A percentile compares a stretch with the other conserved stretches of the same genome.
Conservation (phyloP, 352 stramenopile genomes). For the Globisporangium ultimum region DNA sequence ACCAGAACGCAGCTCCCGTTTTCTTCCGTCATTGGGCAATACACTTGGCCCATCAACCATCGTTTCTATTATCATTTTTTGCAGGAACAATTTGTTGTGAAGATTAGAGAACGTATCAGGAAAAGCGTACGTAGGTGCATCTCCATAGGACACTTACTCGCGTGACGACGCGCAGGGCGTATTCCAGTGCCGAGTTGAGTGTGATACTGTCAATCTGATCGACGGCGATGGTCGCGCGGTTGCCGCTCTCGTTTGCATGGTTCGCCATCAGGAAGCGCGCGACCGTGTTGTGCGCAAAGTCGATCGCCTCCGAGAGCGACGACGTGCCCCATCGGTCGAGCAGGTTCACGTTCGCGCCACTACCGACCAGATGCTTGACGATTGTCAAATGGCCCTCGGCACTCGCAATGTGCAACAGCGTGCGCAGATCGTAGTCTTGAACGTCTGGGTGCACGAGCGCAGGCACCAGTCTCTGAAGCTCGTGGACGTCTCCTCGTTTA, state of each 20-base stretch:
- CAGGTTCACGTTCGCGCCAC: conserved; percentile 72
- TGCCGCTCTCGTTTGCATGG: conserved; percentile 63
- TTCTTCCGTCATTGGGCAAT: conserved; percentile 62
- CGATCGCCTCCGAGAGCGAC: conserved; percentile 63
- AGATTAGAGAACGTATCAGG: neutral
- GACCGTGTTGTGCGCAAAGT: conserved; percentile 78
- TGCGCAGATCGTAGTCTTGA: conserved; percentile 74
- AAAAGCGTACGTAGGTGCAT: neutral
- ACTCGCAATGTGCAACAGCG: conserved; percentile 69
- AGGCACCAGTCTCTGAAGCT: conserved; percentile 52
- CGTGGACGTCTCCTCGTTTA: conserved; percentile 46
- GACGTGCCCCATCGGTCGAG: conserved; percentile 79
- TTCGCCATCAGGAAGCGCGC: conserved; percentile 62
- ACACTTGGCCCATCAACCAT: conserved; percentile 75
- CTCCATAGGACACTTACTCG: conserved; percentile 22
- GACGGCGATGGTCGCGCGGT: conserved; percentile 43
- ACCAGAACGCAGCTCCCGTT: conserved; percentile 57
- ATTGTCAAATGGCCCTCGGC: conserved; percentile 58
- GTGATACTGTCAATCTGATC: conserved; percentile 63
- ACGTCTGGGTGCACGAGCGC: conserved; percentile 54
- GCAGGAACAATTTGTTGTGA: neutral
- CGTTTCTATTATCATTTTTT: conserved; percentile 28
- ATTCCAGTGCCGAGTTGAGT: conserved; percentile 61
- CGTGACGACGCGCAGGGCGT: conserved; percentile 56
- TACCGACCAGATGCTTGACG: conserved; percentile 62